Conservation (phyloP, 2,329 filamentous ascomycete genomes). For the Aureobasidium leucospermi region DNA sequence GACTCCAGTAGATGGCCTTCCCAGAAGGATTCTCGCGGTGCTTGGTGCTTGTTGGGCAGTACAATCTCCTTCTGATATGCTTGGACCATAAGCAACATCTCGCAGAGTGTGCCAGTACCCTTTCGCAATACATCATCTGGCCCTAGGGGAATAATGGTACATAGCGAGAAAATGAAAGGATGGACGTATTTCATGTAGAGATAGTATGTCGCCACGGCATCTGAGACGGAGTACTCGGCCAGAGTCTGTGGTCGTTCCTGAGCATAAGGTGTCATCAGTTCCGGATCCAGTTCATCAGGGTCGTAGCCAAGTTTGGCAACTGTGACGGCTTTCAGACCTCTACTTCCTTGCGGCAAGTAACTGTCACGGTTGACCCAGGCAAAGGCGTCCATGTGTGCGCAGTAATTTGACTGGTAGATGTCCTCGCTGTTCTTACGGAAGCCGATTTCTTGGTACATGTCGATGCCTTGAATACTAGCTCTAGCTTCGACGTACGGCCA, state of each 20-base stretch:
- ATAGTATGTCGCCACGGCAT: slow-evolving; percentile 97
- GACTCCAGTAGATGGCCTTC: slow-evolving; percentile 94
- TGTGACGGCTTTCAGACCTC: slow-evolving; percentile 94
- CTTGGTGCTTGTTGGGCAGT: slow-evolving; percentile 89
- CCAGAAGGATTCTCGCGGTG: slow-evolving; percentile 89
- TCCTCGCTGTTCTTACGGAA: slow-evolving; percentile 94
- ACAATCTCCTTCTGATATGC: slow-evolving; percentile 89
- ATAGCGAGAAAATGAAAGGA: slow-evolving; percentile 97
- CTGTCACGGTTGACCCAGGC: slow-evolving; percentile 98
- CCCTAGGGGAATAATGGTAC: slow-evolving; percentile 88
- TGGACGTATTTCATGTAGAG: slow-evolving; percentile 99
- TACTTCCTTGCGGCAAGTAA: slow-evolving; percentile 92
- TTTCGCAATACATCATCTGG: slow-evolving; percentile 91
- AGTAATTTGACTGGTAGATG: slow-evolving; percentile 92
- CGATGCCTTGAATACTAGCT: slow-evolving; percentile 88
- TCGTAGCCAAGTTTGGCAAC: slow-evolving; percentile 98
- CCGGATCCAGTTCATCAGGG: slow-evolving; percentile 93
- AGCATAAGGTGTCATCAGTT: slow-evolving; percentile 89
- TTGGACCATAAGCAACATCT: slow-evolving; percentile 99
- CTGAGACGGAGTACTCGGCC: slow-evolving; percentile 96
- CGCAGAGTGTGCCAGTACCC: slow-evolving; percentile 95
- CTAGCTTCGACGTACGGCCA: slow-evolving; percentile 96
- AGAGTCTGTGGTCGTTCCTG: slow-evolving; percentile 85
- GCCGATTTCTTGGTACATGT: slow-evolving; percentile 98
- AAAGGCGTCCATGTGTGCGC: slow-evolving; percentile 98